These are phyloP conservation scores for Sarocladium oryzae DNA, from an alignment of 2,329 filamentous ascomycete genomes.

Conservation along the genomic window DNA sequence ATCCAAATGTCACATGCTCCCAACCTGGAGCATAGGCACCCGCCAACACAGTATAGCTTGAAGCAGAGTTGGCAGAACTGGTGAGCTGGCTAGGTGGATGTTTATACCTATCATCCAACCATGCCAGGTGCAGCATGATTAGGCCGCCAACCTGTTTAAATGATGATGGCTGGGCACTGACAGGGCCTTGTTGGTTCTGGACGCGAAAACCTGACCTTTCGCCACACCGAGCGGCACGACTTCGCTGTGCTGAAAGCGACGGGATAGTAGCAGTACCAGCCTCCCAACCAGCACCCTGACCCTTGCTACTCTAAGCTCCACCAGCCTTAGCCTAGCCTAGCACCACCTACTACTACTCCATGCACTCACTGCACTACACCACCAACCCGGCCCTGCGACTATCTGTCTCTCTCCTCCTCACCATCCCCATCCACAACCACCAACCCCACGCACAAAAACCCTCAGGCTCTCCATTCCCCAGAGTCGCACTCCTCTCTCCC, in stretches of 20 bases:
- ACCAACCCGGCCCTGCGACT: neutral
- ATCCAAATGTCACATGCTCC: neutral
- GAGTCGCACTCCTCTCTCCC: neutral
- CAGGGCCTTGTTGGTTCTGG: slow-evolving; percentile 1
- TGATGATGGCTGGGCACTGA: neutral
- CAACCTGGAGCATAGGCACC: no score
- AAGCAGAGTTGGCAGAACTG: no score
- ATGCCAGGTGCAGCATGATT: no score
- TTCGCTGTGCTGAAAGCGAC: neutral
- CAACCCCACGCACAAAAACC: slow-evolving; percentile 10
- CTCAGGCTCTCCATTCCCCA: neutral
- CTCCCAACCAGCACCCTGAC: neutral
- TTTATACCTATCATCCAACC: no score
- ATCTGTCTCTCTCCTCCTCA: slow-evolving; percentile 5
- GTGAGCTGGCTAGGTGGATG: neutral
- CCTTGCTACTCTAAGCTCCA: neutral
- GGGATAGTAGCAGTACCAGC: neutral
- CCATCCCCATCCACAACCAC: slow-evolving; percentile 4
- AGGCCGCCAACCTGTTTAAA: neutral
- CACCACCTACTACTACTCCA: neutral
- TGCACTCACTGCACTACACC: neutral
- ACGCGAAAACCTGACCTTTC: neutral
- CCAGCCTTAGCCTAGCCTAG: neutral
- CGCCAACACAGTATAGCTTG: no score
- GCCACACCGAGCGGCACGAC: slow-evolving; percentile 5